Evolutionary conservation across 306 rosid species (phyloP), one percentile per base, ranked within the genome.

Genomic region (Abrus pulchellus): DNA sequence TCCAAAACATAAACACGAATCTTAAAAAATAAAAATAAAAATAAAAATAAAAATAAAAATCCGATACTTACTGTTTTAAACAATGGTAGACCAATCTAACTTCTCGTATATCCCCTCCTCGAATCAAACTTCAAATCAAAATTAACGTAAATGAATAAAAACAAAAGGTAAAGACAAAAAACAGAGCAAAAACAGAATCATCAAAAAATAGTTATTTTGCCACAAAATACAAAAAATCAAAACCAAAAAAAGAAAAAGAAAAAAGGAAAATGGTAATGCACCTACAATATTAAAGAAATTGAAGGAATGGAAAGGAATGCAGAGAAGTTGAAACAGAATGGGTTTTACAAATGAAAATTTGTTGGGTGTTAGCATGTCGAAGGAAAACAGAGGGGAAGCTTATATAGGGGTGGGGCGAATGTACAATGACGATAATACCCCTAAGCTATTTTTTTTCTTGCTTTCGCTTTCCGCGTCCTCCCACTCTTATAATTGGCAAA

Each of bases 51-150:
- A 29, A 33, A 28, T 1, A 50, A 8, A 52, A 50, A 7, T 4
- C 3, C 2, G 40, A 78, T 55, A 76, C 85, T 80, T 49, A 86
- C 83, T 28, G 9, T 41, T 64, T 12, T 14, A 32, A 48, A 74
- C 27, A 48, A 69, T 68, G 29, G 29, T 3, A 70, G 10, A 54
- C 6, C 1, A 36, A 57, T 64, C 9, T 9, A 38, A 64, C 27
- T 49, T 43, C 7, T 3, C 38, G 7, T 78, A 32, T 56, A 71
- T 72, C 68, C 4, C 75, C 12, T 75, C 30, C 30, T 2, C 48
- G 38, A 72, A 76, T 72, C 59, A 80, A 54, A 43, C 41, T 55
- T 20, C 0, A 7, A 45, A 71, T 47, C 27, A 6, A 44, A 62
- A 45, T 12, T 11, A 57, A 49, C 68, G 82, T 52, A 48, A 70